Percentiles rank a stretch among this genome's conserved stretches.
Evolutionary conservation across 257 asterid genomes (phyloP).

Genomic region (Cynanchum wilfordii): DNA sequence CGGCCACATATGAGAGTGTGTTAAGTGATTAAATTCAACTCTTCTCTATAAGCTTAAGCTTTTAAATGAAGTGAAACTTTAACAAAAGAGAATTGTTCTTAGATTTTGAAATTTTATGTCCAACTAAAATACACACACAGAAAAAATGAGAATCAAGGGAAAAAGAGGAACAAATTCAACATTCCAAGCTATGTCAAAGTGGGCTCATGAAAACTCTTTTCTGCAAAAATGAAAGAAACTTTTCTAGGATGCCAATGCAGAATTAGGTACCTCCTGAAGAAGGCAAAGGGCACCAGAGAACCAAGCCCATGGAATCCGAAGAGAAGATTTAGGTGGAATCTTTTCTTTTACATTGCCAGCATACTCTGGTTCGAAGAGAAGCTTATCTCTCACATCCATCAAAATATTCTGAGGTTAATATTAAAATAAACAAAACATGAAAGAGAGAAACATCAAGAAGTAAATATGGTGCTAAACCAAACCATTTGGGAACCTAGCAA

Average conservation of each 20-base stretch:
- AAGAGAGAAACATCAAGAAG: constrained; percentile 3
- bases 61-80: too few species aligned
- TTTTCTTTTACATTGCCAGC: constrained; percentile 81
- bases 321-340: constrained; percentile 78
- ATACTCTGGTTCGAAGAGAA: constrained; percentile 93
- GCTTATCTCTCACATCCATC: constrained; percentile 95
- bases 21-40: too few species aligned
- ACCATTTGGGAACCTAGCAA: background rate
- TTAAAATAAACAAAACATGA: constrained; percentile 17
- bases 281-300: constrained; percentile 93
- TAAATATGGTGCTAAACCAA: background rate
- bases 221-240: constrained; percentile 1
- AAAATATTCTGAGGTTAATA: constrained; percentile 60
- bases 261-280: constrained; percentile 81
- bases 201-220: background rate
- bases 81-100: too few species aligned
- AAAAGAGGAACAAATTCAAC: background rate
- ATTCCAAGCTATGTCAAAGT: constrained; percentile 4
- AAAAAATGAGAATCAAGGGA: background rate
- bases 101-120: background rate
- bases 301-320: constrained; percentile 87
- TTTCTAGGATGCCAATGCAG: constrained; percentile 21
- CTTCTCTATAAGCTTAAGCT: too few species aligned
- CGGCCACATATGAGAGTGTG: too few species aligned
- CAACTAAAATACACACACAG: background rate